A percentile compares a stretch with the other conserved stretches of the same genome.
phyloP scores from a whole-genome alignment of 2,329 filamentous ascomycete species.

The Alternaria ventricosa region DNA sequence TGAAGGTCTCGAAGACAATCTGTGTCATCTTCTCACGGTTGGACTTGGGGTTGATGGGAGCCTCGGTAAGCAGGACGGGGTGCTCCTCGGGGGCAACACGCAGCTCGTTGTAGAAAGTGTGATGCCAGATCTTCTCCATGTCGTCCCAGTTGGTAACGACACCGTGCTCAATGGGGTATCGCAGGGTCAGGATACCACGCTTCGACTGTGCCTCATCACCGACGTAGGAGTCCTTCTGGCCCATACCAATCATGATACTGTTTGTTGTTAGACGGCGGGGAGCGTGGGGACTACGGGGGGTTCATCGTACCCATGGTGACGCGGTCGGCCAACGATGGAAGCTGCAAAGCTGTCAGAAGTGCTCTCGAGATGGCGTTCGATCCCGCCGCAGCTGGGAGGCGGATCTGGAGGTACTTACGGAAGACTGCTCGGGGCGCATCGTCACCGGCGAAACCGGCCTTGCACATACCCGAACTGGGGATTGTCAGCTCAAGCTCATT shows the following conservation, averaged over 20 bases:
- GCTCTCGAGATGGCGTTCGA: slow-evolving; percentile 16
- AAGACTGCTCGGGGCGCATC: slow-evolving; percentile 99
- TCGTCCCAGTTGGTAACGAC: slow-evolving; percentile 99
- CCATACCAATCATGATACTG: slow-evolving; percentile 99
- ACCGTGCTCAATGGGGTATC: slow-evolving; percentile 99
- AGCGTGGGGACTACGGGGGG: slow-evolving; percentile 20
- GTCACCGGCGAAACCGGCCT: slow-evolving; percentile 99
- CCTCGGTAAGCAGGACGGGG: slow-evolving; percentile 98
- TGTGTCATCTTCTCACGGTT: slow-evolving; percentile 99
- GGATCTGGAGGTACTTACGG: slow-evolving; percentile 74
- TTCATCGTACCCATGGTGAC: slow-evolving; percentile 94
- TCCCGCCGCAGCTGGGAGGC: slow-evolving; percentile 12
- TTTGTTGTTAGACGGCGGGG: slow-evolving; percentile 49
- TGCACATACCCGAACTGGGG: slow-evolving; percentile 99
- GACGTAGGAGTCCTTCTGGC: slow-evolving; percentile 99
- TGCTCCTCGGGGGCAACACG: slow-evolving; percentile 99
- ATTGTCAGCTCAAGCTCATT: slow-evolving; percentile 46
- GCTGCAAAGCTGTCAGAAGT: slow-evolving; percentile 62
- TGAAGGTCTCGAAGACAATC: slow-evolving; percentile 99
- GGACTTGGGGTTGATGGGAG: slow-evolving; percentile 99
- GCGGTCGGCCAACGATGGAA: slow-evolving; percentile 99
- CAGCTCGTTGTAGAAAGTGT: slow-evolving; percentile 99
- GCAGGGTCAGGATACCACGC: slow-evolving; percentile 99
- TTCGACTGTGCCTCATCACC: slow-evolving; percentile 99
- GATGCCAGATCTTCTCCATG: slow-evolving; percentile 99